Evolutionary conservation across 345 rosid species (phyloP), one percentile per base, ranked within the genome.

Genomic region (Salix udensis): DNA sequence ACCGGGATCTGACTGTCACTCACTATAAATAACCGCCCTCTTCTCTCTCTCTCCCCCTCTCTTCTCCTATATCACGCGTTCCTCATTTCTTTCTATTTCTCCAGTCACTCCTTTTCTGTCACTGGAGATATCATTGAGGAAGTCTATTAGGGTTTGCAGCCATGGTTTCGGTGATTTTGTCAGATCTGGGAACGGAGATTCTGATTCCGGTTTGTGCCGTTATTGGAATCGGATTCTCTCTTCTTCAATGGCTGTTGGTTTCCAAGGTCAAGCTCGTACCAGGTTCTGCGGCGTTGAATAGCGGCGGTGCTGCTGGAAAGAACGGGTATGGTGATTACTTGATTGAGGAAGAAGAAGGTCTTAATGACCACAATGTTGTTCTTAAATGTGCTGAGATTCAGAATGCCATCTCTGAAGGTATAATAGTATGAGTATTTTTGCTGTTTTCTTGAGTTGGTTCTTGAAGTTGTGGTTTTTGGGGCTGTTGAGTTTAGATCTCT

Each of bases 281-380:
- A 0, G 71, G 65, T 3, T 21, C 64, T 58, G 79, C 7, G n/a
- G 73, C 24, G 44, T 72, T 4, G 67, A 40, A 8, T 23, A 58
- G 23, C 14, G n/a, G 64, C 10, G 81, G 74, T 58, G 77, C 37
- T 26, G 50, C 74, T 21, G 46, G 42, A 15, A 91, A 88, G 81
- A 89, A 88, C n/a, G 97, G 90, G 0, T 80, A 85, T 73, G 24
- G 37, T 14, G 97, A 92, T 67, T 90, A 82, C 69, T 90, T 95
- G 21, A 95, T 95, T 67, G 99, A 93, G 75, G 99, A 95, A 77
- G 99, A 93, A 73, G 99, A 95, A 80, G 95, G 92, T 15, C 80
- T 95, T 52, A 91, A 93, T 77, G 98, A 93, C 79, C 93, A 91
- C 72, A 87, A 78, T 84, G 92, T 91, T 74, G 98, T 91, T 65